phyloP scores from a whole-genome alignment of 2,329 filamentous ascomycete species.

The Penicillium sp. region DNA sequence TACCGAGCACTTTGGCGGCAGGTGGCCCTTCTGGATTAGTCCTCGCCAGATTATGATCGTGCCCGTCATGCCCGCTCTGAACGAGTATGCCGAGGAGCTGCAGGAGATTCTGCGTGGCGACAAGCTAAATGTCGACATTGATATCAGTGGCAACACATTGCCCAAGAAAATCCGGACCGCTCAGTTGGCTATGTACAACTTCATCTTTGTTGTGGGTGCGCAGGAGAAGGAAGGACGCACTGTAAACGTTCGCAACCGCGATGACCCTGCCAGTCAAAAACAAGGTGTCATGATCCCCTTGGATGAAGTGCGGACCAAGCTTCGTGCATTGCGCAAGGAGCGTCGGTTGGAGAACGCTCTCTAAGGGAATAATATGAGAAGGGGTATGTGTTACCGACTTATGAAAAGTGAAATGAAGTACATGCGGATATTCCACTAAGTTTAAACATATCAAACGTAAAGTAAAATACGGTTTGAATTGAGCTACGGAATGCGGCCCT shows the following conservation, averaged over 20 bases:
- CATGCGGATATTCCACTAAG: neutral
- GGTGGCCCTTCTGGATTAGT: constrained; percentile 56
- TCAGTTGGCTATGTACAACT: constrained; percentile 52
- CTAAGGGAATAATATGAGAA: constrained; percentile 15
- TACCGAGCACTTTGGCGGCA: constrained; percentile 53
- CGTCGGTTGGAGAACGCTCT: constrained; percentile 44
- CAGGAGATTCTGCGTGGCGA: constrained; percentile 46
- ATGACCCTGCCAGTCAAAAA: constrained; percentile 62
- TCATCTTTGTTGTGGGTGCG: constrained; percentile 62
- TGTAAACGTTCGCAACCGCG: constrained; percentile 65
- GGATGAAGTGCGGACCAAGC: constrained; percentile 58
- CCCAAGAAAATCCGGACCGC: constrained; percentile 54
- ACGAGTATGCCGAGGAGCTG: constrained; percentile 51
- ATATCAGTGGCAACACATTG: constrained; percentile 51
- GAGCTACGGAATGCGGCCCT: neutral
- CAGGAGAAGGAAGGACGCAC: constrained; percentile 59
- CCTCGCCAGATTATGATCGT: constrained; percentile 52
- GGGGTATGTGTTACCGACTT: constrained; percentile 8
- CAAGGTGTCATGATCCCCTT: constrained; percentile 62
- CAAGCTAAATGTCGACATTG: constrained; percentile 50
- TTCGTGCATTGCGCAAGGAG: constrained; percentile 49
- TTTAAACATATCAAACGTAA: neutral
- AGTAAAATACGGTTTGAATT: neutral
- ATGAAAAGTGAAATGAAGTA: constrained; percentile 19
- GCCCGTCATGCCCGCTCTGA: constrained; percentile 50